phyloP scores from a whole-genome alignment of 176 grass and related monocot genomes.

The Phyllostachys edulis region DNA sequence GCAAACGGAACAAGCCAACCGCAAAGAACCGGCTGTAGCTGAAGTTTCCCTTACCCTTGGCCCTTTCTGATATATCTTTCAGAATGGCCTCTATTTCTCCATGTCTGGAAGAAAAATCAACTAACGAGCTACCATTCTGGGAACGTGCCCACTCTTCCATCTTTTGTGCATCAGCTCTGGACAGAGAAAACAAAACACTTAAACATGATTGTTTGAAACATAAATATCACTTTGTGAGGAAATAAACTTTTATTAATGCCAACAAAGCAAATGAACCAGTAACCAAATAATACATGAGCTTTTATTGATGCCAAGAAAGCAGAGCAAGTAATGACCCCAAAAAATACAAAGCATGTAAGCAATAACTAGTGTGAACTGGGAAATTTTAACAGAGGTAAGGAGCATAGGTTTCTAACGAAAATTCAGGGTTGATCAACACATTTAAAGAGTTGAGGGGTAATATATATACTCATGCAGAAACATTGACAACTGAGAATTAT shows the following conservation, averaged over 20 bases:
- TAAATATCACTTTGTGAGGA: background rate
- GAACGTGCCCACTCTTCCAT: constrained; percentile 89
- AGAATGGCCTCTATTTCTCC: constrained; percentile 79
- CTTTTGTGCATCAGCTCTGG: constrained; percentile 66
- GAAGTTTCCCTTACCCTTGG: constrained; percentile 82
- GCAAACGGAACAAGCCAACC: constrained; percentile 91
- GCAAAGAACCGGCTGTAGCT: constrained; percentile 97
- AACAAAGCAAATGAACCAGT: constrained; percentile 19
- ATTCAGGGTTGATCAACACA: background rate
- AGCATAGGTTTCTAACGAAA: background rate
- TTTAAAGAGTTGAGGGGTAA: background rate
- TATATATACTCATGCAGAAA: constrained; percentile 10
- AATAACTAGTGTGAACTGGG: background rate
- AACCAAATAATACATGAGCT: background rate
- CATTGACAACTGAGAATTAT: background rate
- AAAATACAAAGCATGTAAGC: background rate
- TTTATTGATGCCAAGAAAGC: constrained; percentile 28
- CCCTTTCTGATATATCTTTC: constrained; percentile 93
- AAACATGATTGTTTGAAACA: constrained; percentile 6
- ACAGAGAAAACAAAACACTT: constrained; percentile 36
- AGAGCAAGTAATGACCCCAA: constrained; percentile 6
- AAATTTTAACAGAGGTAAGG: constrained; percentile 13
- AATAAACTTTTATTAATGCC: constrained; percentile 17
- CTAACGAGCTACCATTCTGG: constrained; percentile 70
- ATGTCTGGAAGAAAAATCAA: constrained; percentile 80